Evolutionary conservation across 345 rosid genomes (phyloP).

Genomic region (Dimocarpus longan): DNA sequence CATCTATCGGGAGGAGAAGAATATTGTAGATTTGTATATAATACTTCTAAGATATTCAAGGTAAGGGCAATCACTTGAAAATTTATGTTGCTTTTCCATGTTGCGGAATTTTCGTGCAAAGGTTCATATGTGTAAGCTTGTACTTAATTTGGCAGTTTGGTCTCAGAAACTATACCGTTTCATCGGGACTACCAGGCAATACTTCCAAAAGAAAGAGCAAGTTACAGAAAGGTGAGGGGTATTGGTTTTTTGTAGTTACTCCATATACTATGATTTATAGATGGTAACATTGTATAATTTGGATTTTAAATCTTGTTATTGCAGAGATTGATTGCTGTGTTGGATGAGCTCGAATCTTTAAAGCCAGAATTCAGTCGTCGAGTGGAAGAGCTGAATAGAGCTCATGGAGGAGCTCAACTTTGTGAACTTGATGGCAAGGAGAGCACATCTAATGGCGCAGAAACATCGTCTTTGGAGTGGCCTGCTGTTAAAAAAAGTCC

Average conservation of each 20-base stretch:
- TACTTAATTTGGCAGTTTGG: constrained; percentile 57
- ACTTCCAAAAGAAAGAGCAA: constrained; percentile 56
- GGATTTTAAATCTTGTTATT: constrained; percentile 19
- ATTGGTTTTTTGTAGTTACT: constrained; percentile 1
- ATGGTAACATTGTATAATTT: not conserved
- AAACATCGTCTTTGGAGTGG: constrained; percentile 46
- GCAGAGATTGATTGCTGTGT: constrained; percentile 68
- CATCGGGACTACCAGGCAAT: constrained; percentile 79
- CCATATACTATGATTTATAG: not conserved
- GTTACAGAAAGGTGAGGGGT: constrained; percentile 68
- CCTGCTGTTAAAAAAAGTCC: constrained; percentile 37
- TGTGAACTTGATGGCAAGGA: constrained; percentile 41
- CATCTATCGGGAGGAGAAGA: constrained; percentile 82
- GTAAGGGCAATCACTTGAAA: constrained; percentile 35
- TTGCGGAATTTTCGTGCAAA: not conserved
- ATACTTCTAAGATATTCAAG: constrained; percentile 89
- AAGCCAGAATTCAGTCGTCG: constrained; percentile 67
- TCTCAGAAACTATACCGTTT: constrained; percentile 88
- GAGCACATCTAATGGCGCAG: constrained; percentile 34
- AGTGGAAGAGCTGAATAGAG: constrained; percentile 55
- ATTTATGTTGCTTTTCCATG: not conserved
- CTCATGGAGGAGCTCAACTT: constrained; percentile 28
- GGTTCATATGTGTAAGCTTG: constrained; percentile 10
- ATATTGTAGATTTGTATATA: constrained; percentile 85
- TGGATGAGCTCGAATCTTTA: constrained; percentile 78